Evolutionary conservation across 163 green algal species (phyloP), one percentile per base, ranked within the genome.

Genomic region (Coccomyxa subellipsoidea): DNA sequence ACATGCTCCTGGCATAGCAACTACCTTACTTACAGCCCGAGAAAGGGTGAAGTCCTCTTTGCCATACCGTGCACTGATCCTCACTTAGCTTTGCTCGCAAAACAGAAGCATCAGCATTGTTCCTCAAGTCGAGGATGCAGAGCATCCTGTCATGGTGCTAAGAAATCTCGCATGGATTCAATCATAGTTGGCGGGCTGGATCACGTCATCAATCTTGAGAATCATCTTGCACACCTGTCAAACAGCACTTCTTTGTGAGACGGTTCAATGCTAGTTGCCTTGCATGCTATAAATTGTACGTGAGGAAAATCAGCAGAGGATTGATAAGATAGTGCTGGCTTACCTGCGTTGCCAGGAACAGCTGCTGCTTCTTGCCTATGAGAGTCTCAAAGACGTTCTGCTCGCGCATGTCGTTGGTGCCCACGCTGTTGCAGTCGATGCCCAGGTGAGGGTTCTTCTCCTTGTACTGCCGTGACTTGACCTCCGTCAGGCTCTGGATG

Each of bases 371-470:
- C 91, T 99, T 99, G 37, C 95, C 95, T 8, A 97, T 94, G n/a
- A 99, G 88, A 23, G 97, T 98, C 88, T 99, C 97, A 90, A 99
- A 99, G 29, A 99, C 96, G 84, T 96, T 95, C 85, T 99, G 97
- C 88, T 97, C 86, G 38, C 90, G 90, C 97, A 99, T 99, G 94
- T 99, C 96, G 78, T 96, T 96, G 32, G 96, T 99, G 69, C 97
- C 97, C 32, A 86, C 84, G 72, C 98, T 93, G 84, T 97, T 98
- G 93, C 96, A 99, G 90, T 99, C 97, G n/a, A 99, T 95, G 47
- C 97, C 97, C 71, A 99, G 88, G 85, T 95, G 93, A 0, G 95
- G 94, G 86, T 98, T 98, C 69, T 87, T 90, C 84, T 98, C 93
- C 82, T 93, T 83, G 77, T 97, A 85, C 85, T 94, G 91, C 54